A percentile compares a stretch with the other conserved stretches of the same genome.
phyloP scores from a whole-genome alignment of 2,329 filamentous ascomycete genomes.

The Fusarium sp. region DNA sequence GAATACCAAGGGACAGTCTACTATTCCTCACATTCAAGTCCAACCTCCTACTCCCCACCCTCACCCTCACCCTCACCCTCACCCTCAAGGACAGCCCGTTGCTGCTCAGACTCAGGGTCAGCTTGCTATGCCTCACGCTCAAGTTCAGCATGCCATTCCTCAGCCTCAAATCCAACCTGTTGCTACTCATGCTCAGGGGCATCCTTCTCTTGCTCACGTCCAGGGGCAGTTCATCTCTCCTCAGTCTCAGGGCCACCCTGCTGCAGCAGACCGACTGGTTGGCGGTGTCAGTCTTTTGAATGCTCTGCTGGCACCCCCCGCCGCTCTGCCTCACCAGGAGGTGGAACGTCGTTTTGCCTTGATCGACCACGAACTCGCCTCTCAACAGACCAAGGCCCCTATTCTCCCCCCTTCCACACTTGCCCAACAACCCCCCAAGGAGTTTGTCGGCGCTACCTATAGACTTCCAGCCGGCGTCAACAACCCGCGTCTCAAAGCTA shows the following conservation, averaged over 20 bases:
- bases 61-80: no score
- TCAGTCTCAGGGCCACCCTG: not conserved
- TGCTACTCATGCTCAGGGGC: no score
- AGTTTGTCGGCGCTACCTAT: conserved; percentile 36
- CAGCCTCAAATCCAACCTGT: not conserved
- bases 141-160: not conserved
- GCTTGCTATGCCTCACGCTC: not conserved
- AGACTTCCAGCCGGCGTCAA: conserved; percentile 27
- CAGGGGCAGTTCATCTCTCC: no score
- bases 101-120: no score
- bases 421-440: conserved; percentile 49
- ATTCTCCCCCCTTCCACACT: conserved; percentile 47
- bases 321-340: conserved; percentile 22
- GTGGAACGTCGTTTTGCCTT: conserved; percentile 30
- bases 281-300: conserved; percentile 4
- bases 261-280: not conserved
- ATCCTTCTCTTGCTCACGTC: no score
- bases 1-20: no score
- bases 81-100: no score
- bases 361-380: conserved; percentile 43
- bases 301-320: not conserved
- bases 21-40: no score
- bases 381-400: conserved; percentile 46
- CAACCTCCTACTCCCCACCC: no score
- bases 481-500: conserved; percentile 7